Evolutionary conservation across 805 yeast species (phyloP).

Genomic region (Wickerhamomyces silvicola): DNA sequence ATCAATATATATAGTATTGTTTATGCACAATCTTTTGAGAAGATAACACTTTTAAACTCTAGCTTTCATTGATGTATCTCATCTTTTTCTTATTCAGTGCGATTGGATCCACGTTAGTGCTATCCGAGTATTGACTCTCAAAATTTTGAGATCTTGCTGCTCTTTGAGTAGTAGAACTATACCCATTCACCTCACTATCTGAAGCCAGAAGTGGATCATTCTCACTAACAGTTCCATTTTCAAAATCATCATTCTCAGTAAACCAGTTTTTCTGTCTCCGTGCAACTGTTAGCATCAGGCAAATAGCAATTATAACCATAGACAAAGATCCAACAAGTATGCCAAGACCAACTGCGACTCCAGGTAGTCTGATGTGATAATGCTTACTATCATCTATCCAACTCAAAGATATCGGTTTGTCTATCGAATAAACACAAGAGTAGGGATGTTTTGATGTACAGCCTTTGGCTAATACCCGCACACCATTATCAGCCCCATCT

Average conservation of each 20-base stretch:
- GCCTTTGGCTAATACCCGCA: constrained; percentile 54
- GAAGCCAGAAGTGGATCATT: not conserved
- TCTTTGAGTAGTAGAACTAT: not conserved
- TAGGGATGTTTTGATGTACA: constrained; percentile 36
- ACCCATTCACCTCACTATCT: not conserved
- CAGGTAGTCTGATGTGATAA: constrained; percentile 57
- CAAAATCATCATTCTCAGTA: not conserved
- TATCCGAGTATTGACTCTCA: constrained; percentile 19
- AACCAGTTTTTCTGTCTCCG: constrained; percentile 17
- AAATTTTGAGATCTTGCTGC: too few relatives aligned
- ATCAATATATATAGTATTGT: too few relatives aligned
- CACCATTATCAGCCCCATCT: constrained; percentile 50
- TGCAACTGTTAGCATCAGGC: constrained; percentile 30
- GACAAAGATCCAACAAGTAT: constrained; percentile 52
- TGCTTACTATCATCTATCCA: constrained; percentile 52
- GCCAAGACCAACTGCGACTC: constrained; percentile 63
- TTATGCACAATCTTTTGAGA: too few relatives aligned
- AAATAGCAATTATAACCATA: constrained; percentile 26
- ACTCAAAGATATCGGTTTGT: constrained; percentile 55
- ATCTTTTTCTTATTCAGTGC: too few relatives aligned
- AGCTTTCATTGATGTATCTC: too few relatives aligned
- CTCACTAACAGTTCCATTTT: not conserved
- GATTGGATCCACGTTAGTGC: constrained; percentile 17
- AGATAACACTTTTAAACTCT: too few relatives aligned
- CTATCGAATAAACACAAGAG: constrained; percentile 58